Conservation (phyloP, 73 alveolate species). For the Tetrahymena malaccensis region DNA sequence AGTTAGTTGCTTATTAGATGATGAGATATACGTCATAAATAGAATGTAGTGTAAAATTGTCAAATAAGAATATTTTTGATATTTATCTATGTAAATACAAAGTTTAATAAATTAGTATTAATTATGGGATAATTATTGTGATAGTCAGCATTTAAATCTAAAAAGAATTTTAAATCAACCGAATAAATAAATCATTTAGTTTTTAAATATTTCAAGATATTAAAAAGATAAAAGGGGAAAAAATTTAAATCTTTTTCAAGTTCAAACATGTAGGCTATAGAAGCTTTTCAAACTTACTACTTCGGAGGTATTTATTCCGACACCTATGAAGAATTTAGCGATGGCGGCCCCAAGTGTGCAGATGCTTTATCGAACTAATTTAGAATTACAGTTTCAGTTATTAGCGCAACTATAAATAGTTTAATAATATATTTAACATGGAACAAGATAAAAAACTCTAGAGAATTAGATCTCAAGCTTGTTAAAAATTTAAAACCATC, state of each 20-base stretch:
- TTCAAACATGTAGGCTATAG: background rate
- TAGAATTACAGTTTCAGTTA: slow-evolving; percentile 7
- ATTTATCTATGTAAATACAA: no score
- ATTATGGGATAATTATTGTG: background rate
- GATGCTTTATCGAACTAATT: background rate
- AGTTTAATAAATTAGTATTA: no score
- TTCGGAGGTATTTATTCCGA: slow-evolving; percentile 42
- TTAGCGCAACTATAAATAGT: background rate
- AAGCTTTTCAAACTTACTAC: background rate
- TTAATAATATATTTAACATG: background rate
- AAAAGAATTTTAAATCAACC: background rate
- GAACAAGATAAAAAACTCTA: slow-evolving; percentile 2
- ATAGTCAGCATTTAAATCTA: no score
- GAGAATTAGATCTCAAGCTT: background rate
- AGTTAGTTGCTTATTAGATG: background rate
- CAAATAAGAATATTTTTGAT: background rate
- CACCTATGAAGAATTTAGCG: slow-evolving; percentile 26
- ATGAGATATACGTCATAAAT: background rate
- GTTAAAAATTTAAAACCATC: slow-evolving; percentile 1
- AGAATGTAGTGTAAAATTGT: background rate
- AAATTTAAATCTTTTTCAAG: background rate
- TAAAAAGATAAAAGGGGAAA: background rate
- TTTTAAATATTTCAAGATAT: background rate
- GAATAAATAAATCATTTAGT: background rate
- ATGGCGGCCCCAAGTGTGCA: slow-evolving; percentile 40